These are phyloP conservation scores for Thymus mandschuricus DNA, from an alignment of 257 asterid species.

Conservation along the genomic window DNA sequence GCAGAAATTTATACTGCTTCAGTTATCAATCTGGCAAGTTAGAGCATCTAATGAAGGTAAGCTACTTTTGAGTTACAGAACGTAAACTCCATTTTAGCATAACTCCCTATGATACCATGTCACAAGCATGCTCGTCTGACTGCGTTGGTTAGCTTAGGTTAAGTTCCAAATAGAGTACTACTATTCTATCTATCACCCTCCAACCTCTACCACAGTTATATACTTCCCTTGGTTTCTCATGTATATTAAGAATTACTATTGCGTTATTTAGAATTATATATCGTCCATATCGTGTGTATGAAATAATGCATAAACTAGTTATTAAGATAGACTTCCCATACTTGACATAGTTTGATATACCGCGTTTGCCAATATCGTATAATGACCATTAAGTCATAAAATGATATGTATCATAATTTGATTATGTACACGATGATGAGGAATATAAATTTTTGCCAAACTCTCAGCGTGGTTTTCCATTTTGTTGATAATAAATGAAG, in stretches of 20 bases:
- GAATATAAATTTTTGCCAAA: neutral
- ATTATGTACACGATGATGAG: neutral
- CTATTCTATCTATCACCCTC: neutral
- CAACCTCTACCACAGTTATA: neutral
- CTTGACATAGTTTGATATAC: neutral
- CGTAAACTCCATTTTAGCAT: neutral
- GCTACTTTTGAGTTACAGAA: conserved; percentile 10
- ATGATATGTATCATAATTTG: neutral
- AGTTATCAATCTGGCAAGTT: conserved; percentile 90
- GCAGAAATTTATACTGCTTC: conserved; percentile 93
- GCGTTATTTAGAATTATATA: neutral
- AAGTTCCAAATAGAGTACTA: neutral
- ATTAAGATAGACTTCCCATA: neutral
- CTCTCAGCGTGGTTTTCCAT: neutral
- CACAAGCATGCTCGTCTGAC: neutral
- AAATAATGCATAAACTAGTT: neutral
- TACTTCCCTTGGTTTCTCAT: neutral
- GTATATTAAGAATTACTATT: neutral
- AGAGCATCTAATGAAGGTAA: conserved; percentile 97
- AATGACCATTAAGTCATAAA: neutral
- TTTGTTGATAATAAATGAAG: neutral
- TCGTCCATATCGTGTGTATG: neutral
- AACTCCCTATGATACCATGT: neutral
- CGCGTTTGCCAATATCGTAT: neutral
- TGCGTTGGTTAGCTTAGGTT: neutral